A percentile compares a stretch with the other conserved stretches of the same genome.
phyloP scores from a whole-genome alignment of 2,329 filamentous ascomycete species.

The Verticillium zaregamsianum region DNA sequence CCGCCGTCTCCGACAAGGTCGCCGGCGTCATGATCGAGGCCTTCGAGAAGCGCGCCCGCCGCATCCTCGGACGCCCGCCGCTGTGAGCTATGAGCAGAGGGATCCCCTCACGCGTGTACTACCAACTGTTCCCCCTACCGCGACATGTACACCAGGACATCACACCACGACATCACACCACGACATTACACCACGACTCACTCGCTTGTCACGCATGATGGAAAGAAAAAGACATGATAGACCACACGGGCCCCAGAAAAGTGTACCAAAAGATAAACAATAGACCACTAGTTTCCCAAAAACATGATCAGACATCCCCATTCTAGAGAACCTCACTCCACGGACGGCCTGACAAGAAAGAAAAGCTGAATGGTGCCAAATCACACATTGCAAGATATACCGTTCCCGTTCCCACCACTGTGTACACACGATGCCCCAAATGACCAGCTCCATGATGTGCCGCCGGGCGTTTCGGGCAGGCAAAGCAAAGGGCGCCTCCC shows the following conservation, averaged over 20 bases:
- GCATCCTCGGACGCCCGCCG: slow-evolving; percentile 37
- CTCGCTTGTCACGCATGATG: too few relatives aligned
- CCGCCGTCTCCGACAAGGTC: slow-evolving; percentile 77
- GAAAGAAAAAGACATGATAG: not conserved
- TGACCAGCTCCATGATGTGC: slow-evolving; percentile 7
- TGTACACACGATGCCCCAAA: not conserved
- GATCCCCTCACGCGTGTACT: too few relatives aligned
- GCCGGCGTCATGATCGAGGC: slow-evolving; percentile 87
- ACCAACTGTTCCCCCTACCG: too few relatives aligned
- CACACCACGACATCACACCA: too few relatives aligned
- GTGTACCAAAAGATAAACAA: not conserved
- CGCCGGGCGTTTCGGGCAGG: slow-evolving; percentile 1
- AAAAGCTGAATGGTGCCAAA: not conserved
- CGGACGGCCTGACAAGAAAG: not conserved
- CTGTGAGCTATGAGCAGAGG: not conserved
- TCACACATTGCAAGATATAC: slow-evolving; percentile 1
- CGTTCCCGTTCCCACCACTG: slow-evolving; percentile 1
- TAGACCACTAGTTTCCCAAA: not conserved
- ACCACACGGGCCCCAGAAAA: not conserved
- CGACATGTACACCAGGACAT: too few relatives aligned
- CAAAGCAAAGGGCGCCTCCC: not conserved
- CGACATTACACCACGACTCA: too few relatives aligned
- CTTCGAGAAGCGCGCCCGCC: slow-evolving; percentile 76
- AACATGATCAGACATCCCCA: not conserved
- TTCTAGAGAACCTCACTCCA: not conserved